Evolutionary conservation across 495 filamentous ascomycete species (phyloP).

Genomic region (Aspergillus campestris): DNA sequence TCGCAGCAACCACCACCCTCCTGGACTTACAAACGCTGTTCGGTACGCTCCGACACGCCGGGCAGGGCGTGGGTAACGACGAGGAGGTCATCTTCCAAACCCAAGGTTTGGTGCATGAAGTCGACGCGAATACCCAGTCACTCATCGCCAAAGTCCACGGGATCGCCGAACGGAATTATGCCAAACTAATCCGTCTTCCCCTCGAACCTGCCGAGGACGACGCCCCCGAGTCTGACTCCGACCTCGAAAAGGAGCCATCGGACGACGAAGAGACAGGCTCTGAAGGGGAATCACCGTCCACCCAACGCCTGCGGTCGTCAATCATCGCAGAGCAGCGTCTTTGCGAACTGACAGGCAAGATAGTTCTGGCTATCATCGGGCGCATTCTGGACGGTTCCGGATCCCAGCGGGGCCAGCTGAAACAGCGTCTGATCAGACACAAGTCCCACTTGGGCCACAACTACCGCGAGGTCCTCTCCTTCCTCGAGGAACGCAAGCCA

Average conservation of each 20-base stretch:
- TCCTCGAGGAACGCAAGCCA: constrained; percentile 55
- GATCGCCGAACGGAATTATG: constrained; percentile 63
- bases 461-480: constrained; percentile 67
- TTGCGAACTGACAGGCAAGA: constrained; percentile 74
- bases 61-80: constrained; percentile 34
- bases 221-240: constrained; percentile 40
- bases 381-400: constrained; percentile 59
- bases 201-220: constrained; percentile 67
- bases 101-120: constrained; percentile 54
- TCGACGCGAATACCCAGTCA: constrained; percentile 46
- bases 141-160: constrained; percentile 67
- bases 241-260: constrained; percentile 39
- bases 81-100: constrained; percentile 43
- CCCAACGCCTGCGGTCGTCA: constrained; percentile 48
- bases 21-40: constrained; percentile 80
- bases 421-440: constrained; percentile 58
- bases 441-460: constrained; percentile 59
- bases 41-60: constrained; percentile 52
- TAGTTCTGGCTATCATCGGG: constrained; percentile 69
- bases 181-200: constrained; percentile 55
- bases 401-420: constrained; percentile 49
- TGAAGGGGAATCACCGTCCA: constrained; percentile 37
- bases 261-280: constrained; percentile 54
- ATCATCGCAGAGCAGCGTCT: constrained; percentile 72
- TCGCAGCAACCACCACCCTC: constrained; percentile 62